A percentile compares a stretch with the other conserved stretches of the same genome.
These are phyloP conservation scores for Megacollybia marginata DNA, from an alignment of 768 basidiomycete genomes.

Conservation along the genomic window DNA sequence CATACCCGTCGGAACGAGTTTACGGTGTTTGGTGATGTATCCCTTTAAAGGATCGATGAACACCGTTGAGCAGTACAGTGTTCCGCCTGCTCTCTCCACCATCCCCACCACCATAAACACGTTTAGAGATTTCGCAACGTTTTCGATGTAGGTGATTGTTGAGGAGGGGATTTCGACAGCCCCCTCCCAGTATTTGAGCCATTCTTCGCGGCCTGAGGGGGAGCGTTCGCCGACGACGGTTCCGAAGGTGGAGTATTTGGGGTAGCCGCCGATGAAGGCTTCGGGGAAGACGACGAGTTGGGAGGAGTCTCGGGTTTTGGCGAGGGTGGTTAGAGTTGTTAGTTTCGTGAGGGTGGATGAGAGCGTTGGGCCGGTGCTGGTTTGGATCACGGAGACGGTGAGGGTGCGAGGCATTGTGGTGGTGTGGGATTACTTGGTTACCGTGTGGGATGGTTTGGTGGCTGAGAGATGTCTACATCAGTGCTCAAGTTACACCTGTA, in stretches of 20 bases:
- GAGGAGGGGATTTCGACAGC: conserved; percentile 54
- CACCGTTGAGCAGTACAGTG: conserved; percentile 53
- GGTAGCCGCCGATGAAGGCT: conserved; percentile 53
- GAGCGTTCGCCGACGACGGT: conserved; percentile 41
- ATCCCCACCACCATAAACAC: conserved; percentile 56
- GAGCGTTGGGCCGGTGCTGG: too few relatives aligned
- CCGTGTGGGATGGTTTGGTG: too few relatives aligned
- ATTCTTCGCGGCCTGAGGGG: conserved; percentile 50
- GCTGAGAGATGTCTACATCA: too few relatives aligned
- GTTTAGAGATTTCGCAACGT: conserved; percentile 37
- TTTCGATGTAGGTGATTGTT: conserved; percentile 38
- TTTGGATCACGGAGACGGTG: too few relatives aligned
- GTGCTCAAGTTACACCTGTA: too few relatives aligned
- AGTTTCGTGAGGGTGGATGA: conserved; percentile 36
- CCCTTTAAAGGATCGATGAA: conserved; percentile 49
- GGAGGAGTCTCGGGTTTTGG: conserved; percentile 30
- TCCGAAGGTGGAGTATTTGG: conserved; percentile 50
- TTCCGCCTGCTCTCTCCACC: conserved; percentile 49
- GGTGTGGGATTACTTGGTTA: too few relatives aligned
- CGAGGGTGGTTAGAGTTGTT: conserved; percentile 29
- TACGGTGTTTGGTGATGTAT: conserved; percentile 54
- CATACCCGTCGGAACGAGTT: conserved; percentile 53
- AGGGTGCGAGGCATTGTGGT: too few relatives aligned
- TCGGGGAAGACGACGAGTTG: conserved; percentile 44
- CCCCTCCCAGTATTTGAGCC: conserved; percentile 41